Base-by-base conservation (phyloP, 306 rosid species). In the Aeschynomene evenia region DNA sequence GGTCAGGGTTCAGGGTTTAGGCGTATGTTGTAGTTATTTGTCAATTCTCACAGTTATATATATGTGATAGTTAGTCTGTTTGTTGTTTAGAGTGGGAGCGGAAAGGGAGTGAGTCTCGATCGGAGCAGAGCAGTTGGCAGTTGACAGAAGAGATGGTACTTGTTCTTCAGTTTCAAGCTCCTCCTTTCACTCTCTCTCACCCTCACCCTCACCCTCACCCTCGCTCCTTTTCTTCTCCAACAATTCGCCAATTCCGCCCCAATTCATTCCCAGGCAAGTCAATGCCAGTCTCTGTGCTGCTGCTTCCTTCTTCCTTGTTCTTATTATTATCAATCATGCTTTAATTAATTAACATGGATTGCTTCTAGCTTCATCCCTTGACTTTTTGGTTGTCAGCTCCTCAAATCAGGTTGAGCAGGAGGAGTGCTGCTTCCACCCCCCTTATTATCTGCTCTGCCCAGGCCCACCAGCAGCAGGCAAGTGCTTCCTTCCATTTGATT, bases 91-190 rank as follows among this genome's bases (percentile, higher is more conserved):
- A 28, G 31, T n/a, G 5, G n/a, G 31, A 28, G 31, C n/a, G n/a
- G n/a, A n/a, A n/a, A 28, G 31, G 31, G 31, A 3, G 5, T 4
- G 31, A 28, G 31, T 3, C 31, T 28, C 31, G 6, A 6, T 0
- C 31, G 5, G 10, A 5, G 53, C n/a, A 2, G 6, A 9, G 23
- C 4, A 33, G 51, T 23, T 2, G 0, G 39, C 8, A 20, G 18
- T n/a, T n/a, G n/a, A n/a, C n/a, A n/a, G n/a, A 18, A 68, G 72
- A 22, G 64, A 79, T 79, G 83, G 68, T 29, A 16, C 31, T 28
- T 7, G 67, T 28, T 36, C 10, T 72, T 50, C 45, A 45, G 43
- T 57, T 42, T 69, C 76, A 29, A 24, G 46, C 63, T 66, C 29
- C 65, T 20, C 29, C 13, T 7, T 0, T 34, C 42, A 15, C 24